A percentile compares a stretch with the other conserved stretches of the same genome.
These are phyloP conservation scores for Cystofilobasidium bisporidii DNA, from an alignment of 768 basidiomycete species.

Conservation along the genomic window DNA sequence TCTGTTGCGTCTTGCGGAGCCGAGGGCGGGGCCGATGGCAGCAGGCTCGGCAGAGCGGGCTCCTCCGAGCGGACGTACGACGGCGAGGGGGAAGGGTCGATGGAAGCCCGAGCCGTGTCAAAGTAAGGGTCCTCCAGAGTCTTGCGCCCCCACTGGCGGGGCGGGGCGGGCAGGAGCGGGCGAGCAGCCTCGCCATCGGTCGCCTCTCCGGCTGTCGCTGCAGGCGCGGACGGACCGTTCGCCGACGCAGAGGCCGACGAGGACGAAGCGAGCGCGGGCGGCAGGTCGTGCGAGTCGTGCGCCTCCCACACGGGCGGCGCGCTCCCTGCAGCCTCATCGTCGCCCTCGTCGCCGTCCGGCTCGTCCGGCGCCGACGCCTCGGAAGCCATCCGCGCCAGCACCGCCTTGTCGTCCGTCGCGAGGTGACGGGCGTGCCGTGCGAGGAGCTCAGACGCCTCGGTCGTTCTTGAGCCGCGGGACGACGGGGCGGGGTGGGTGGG, in stretches of 20 bases:
- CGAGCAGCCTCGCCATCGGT: not conserved
- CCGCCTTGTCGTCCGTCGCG: slow-evolving; percentile 13
- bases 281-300: not conserved
- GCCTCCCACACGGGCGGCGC: slow-evolving; percentile 14
- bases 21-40: slow-evolving; percentile 4
- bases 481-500: not conserved
- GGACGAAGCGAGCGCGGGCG: not conserved
- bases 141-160: slow-evolving; percentile 2
- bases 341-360: not conserved
- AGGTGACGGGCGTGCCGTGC: not conserved
- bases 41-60: too few species aligned
- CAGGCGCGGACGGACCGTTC: not conserved
- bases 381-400: slow-evolving; percentile 1
- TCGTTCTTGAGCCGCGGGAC: not conserved
- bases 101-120: not conserved
- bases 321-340: not conserved
- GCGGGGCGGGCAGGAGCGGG: slow-evolving; percentile 2
- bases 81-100: not conserved
- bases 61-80: not conserved
- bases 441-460: not conserved
- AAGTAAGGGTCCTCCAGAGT: slow-evolving; percentile 10
- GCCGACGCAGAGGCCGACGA: not conserved
- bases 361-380: slow-evolving; percentile 7
- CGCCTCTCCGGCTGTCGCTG: not conserved
- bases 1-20: not conserved